Evolutionary conservation across 768 basidiomycete genomes (phyloP).

Genomic region (Lactarius psammicola): DNA sequence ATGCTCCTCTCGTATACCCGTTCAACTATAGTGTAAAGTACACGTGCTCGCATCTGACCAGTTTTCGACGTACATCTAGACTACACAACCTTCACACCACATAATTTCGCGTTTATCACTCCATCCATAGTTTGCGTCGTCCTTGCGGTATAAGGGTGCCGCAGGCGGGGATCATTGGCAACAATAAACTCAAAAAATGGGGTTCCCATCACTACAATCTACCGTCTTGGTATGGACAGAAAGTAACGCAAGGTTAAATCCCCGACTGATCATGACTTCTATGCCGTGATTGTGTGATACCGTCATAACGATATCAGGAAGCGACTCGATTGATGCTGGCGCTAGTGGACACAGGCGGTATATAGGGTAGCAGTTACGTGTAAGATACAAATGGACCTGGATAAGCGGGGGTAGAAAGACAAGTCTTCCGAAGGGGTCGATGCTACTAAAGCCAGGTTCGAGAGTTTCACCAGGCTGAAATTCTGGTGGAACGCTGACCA

Average conservation of each 20-base stretch:
- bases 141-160: slow-evolving; percentile 14
- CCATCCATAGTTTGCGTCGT: slow-evolving; percentile 21
- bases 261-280: not conserved
- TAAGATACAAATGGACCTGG: not conserved
- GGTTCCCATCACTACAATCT: not conserved
- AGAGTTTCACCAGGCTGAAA: not conserved
- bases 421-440: not conserved
- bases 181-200: slow-evolving; percentile 4
- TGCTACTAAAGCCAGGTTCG: not conserved
- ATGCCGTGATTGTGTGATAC: not conserved
- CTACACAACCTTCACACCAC: slow-evolving; percentile 18
- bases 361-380: not conserved
- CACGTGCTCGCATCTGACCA: slow-evolving; percentile 29
- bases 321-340: not conserved
- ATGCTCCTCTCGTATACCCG: slow-evolving; percentile 22
- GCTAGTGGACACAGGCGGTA: not conserved
- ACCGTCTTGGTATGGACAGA: not conserved
- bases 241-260: not conserved
- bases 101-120: slow-evolving; percentile 23
- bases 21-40: slow-evolving; percentile 25
- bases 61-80: slow-evolving; percentile 19
- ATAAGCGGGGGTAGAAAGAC: not conserved
- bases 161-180: slow-evolving; percentile 13
- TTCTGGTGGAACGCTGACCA: not conserved
- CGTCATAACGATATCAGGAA: not conserved